Base-by-base conservation (phyloP, 2,329 filamentous ascomycete genomes). In the Fusarium avenaceum region DNA sequence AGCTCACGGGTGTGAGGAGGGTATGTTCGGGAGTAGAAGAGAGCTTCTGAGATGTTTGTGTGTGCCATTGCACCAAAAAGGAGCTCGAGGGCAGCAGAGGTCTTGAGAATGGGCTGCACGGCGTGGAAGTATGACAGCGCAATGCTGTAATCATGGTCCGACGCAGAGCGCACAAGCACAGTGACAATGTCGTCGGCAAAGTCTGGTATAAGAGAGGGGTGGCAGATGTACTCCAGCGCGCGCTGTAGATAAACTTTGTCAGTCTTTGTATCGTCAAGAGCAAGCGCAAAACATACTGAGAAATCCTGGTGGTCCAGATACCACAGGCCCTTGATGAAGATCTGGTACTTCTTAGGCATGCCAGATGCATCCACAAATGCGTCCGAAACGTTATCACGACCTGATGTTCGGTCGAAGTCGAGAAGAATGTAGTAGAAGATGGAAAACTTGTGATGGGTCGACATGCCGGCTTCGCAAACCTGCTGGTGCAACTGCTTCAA, bases 261-360 rank as follows among this genome's bases (percentile, higher is more conserved):
- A 73, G 51, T 43, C 6, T 7, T 1, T 3, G 11, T 6, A n/a
- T 48, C 1, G 2, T 15, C 2, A 10, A 17, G 15, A 61, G 2
- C 1, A 8, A 35, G 17, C 19, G 24, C 28, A 13, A 22, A 35
- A 24, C 65, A 33, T 74, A 91, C 89, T 69, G 85, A 81, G 74
- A 92, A 94, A 57, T 93, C 84, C 44, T 89, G 82, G 43, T 87
- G 86, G 75, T 97, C 93, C 76, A 97, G 83, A 72, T 91, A 84
- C 92, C 93, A 96, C 11, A 96, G 80, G 0, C 93, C 93, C 71
- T 91, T 89, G 80, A 96, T 93, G 72, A 94, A 92, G 45, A 92
- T 88, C 78, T 90, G 88, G 77, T 95, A 96, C 70, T 90, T 92
- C 56, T 85, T 84, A 2, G 93, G 92, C 51, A 96, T 84, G 66